Percentiles rank a stretch among this genome's conserved stretches.
These are phyloP conservation scores for Dendrocalamus latiflorus DNA, from an alignment of 202 grass and related monocot genomes.

Conservation along the genomic window DNA sequence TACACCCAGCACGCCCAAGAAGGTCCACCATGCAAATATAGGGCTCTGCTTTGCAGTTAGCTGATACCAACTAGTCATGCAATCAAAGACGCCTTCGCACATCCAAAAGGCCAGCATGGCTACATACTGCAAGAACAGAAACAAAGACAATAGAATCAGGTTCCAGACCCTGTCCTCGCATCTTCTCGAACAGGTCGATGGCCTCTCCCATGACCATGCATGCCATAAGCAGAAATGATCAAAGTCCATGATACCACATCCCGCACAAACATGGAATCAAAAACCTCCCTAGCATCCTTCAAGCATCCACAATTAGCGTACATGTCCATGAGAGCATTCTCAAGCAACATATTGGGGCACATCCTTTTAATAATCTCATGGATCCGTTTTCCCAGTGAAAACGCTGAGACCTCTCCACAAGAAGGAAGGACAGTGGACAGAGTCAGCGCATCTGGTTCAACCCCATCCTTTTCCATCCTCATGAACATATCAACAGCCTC, in stretches of 20 bases:
- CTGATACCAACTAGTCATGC: conserved; percentile 55
- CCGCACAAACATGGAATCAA: conserved; percentile 47
- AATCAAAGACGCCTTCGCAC: conserved; percentile 50
- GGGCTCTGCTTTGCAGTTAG: conserved; percentile 58
- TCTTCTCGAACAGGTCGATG: conserved; percentile 63
- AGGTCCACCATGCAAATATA: conserved; percentile 83
- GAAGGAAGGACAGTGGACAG: conserved; percentile 66
- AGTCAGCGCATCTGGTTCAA: conserved; percentile 39
- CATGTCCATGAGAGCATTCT: conserved; percentile 80
- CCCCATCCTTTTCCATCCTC: conserved; percentile 54
- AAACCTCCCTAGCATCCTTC: conserved; percentile 58
- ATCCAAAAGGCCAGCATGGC: conserved; percentile 64
- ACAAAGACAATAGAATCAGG: conserved; percentile 70
- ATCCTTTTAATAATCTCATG: conserved; percentile 56
- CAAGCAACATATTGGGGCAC: conserved; percentile 62
- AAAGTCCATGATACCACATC: conserved; percentile 78
- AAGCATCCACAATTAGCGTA: conserved; percentile 71
- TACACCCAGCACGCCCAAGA: conserved; percentile 55
- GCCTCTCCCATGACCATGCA: conserved; percentile 64
- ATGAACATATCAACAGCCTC: conserved; percentile 65
- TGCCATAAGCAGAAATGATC: conserved; percentile 70
- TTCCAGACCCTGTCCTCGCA: conserved; percentile 44
- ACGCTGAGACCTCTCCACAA: conserved; percentile 61
- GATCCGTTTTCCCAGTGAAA: conserved; percentile 52
- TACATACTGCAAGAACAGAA: conserved; percentile 71